Percentiles rank a stretch among this genome's conserved stretches.
Evolutionary conservation across 768 basidiomycete genomes (phyloP).

Genomic region (Solioccasus polychromus): DNA sequence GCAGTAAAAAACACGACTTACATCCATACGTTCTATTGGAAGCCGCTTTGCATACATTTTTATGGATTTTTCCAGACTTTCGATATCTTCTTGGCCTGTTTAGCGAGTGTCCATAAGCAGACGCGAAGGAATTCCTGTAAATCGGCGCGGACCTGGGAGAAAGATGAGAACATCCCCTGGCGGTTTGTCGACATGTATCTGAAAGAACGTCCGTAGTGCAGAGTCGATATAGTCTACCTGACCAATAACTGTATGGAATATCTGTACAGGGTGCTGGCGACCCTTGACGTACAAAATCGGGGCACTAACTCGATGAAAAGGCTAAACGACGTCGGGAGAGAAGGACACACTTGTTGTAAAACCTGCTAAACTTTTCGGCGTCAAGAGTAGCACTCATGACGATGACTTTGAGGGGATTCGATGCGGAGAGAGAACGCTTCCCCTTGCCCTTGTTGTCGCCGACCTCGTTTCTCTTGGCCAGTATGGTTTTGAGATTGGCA

Average conservation of each 20-base stretch:
- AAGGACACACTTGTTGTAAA: slow-evolving; percentile 71
- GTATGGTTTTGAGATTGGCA: slow-evolving; percentile 83
- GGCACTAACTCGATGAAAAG: slow-evolving; percentile 49
- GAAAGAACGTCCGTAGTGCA: slow-evolving; percentile 90
- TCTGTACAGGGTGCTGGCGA: slow-evolving; percentile 86
- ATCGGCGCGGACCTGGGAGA: slow-evolving; percentile 61
- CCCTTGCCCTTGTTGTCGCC: slow-evolving; percentile 45
- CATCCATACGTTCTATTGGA: slow-evolving; percentile 53
- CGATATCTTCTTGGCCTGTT: slow-evolving; percentile 94
- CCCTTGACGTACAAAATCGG: slow-evolving; percentile 90
- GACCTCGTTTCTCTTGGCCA: slow-evolving; percentile 54
- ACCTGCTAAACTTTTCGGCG: slow-evolving; percentile 89
- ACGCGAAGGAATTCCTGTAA: background rate
- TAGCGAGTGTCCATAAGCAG: background rate
- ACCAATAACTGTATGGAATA: slow-evolving; percentile 71
- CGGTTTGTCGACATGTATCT: slow-evolving; percentile 79
- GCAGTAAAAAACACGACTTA: slow-evolving; percentile 27
- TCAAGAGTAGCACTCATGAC: slow-evolving; percentile 99
- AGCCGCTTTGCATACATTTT: slow-evolving; percentile 65
- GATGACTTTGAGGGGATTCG: slow-evolving; percentile 81
- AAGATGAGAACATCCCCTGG: slow-evolving; percentile 92
- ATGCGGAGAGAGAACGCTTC: slow-evolving; percentile 32
- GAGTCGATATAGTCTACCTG: slow-evolving; percentile 86
- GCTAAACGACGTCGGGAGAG: background rate
- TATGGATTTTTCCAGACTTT: slow-evolving; percentile 77